Evolutionary conservation across 768 basidiomycete species (phyloP), one percentile per base, ranked within the genome.

Genomic region (Naganishia kalamii): DNA sequence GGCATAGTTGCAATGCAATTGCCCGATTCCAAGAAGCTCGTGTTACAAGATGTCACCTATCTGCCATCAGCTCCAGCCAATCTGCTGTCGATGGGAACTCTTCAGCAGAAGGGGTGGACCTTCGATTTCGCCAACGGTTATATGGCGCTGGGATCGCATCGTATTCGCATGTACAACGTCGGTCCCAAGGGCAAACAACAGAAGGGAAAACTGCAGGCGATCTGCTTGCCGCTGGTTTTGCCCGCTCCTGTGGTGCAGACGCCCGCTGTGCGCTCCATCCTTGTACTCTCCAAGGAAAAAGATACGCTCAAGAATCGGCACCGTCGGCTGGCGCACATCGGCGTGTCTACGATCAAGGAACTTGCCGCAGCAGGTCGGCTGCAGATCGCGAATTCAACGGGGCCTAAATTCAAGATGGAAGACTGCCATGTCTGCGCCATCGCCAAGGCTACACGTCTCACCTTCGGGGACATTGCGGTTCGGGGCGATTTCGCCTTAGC

Each of bases 381-480:
- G 12, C 60, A 46, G 21, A 49, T 63, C 11, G 6, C 43, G 33
- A n/a, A 30, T 43, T 27, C 6, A 17, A 17, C 21, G 0, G 32
- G n/a, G 21, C 23, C 51, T 23, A 52, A 4, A 13, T 44, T 67
- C 51, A 50, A 60, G 43, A 51, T 46, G 21, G 62, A 48, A n/a
- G 66, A 69, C 59, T 69, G 68, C 47, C 41, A 63, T 25, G 51
- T 48, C 29, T 69, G 68, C 35, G 50, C 51, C 17, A 61, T 23
- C 15, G 40, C 54, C 17, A 69, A 69, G 43, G 62, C 62, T 2
- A 67, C 48, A n/a, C 40, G 63, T 15, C 65, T 60, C 13, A 32
- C 66, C 8, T 62, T 63, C 29, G 62, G 43, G 32, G 65, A 61
- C 29, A 32, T 43, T 3, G 41, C 60, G 6, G 57, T 69, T 15